Base-by-base conservation (phyloP, 257 asterid species). In the Solanum lignicaule region DNA sequence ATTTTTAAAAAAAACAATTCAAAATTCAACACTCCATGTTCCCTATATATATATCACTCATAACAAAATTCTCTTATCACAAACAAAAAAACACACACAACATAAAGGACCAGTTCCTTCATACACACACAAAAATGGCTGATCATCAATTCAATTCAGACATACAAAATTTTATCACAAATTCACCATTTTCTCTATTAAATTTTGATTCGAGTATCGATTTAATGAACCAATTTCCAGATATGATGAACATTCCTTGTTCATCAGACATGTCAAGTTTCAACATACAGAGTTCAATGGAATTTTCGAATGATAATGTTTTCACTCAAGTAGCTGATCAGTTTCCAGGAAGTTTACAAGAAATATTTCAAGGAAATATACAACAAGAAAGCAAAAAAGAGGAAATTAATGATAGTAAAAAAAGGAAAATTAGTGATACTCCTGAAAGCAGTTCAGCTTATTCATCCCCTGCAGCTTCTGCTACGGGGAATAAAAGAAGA, bases 401-500 rank as follows among this genome's bases (percentile, higher is more conserved):
- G 95, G 88, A 95, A 90, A 91, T 74, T 11, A 23, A 36, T 21
- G 85, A 81, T 7, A 90, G 78, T 8, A 91, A 83, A 91, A 94
- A 94, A 85, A 91, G 98, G 88, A 95, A 91, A 90, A 88, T 84
- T 12, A 58, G n/a, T 60, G 94, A 60, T 55, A 88, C 91, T 20
- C 93, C 93, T 2, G 94, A 93, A 74, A 89, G 90, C 84, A 94
- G 92, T 72, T 92, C 92, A 32, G 91, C 89, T 1, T 83, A 95
- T 86, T 93, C 98, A 14, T 93, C 98, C 87, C 91, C 93, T 89
- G 93, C 92, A 38, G 87, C 72, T 87, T 94, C 95, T 43, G 90
- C 91, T 27, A 92, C 60, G 88, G 93, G 90, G 39, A 92, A 14
- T 25, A 71, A 65, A 48, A 90, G 89, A 89, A 89, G 87, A 89